Evolutionary conservation across 108 stramenopile genomes (phyloP), one percentile per base, ranked within the genome.

Genomic region (Pseudonitzschia pungens): DNA sequence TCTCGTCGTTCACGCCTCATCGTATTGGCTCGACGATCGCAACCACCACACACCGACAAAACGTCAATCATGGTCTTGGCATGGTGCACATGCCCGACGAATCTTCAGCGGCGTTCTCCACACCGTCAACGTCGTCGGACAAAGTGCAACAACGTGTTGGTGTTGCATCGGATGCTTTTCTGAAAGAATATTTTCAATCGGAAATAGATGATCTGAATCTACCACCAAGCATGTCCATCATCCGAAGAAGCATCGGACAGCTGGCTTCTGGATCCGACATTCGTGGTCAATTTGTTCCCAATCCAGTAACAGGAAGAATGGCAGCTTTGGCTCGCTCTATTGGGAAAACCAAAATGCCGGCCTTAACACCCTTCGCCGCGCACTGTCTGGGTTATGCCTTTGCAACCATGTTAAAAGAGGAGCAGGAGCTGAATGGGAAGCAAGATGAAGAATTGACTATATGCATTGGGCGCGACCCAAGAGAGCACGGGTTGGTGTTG

Each of bases 321-420:
- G 77, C 84, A 28, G 76, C 81, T 44, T 69, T 89, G 45, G 73
- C 80, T n/a, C 71, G 75, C 1, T 77, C 73, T 8, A 82, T 82
- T 63, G 56, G 54, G 7, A 16, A 50, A n/a, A 42, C 58, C 3
- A 50, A 69, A 70, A 5, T 58, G 42, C 51, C 69, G 9, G 71
- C 82, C n/a, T 69, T 93, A 45, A 91, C 92, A 40, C 92, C 92
- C 18, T 84, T 93, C 62, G 89, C 89, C 0, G 83, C 87, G 9
- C 77, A 88, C 73, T 93, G 89, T 69, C 76, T 89, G 52, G 92
- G 92, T 41, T 81, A 65, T 59, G 84, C 84, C 29, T 84, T 85
- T 77, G 87, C 80, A 8, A 54, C 65, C 16, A 80, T 75, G 71
- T 18, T 87, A 18, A 31, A 58, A 54, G 53, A 73, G 1, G 59